Conservation (phyloP, 306 rosid genomes). For the Corylus avellana region DNA sequence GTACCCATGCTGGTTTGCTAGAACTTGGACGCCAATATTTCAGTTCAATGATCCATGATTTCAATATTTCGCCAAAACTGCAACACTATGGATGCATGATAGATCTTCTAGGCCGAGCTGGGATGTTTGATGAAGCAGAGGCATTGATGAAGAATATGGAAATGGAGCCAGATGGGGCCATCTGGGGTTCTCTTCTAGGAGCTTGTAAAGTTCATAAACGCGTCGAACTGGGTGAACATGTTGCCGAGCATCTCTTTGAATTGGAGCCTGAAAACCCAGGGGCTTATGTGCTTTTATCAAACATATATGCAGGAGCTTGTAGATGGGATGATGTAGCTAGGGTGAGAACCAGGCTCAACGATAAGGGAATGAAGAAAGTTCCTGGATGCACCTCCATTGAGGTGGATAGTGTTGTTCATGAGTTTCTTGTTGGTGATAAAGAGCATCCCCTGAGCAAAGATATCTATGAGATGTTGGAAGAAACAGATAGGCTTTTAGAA, state of each 20-base stretch:
- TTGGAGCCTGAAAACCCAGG: constrained; percentile 74
- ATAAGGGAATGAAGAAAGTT: constrained; percentile 79
- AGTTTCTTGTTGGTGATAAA: constrained; percentile 82
- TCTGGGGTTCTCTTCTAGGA: constrained; percentile 87
- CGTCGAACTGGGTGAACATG: constrained; percentile 65
- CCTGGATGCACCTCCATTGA: constrained; percentile 86
- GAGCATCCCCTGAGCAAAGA: constrained; percentile 54
- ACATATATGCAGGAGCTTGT: constrained; percentile 75
- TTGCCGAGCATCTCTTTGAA: constrained; percentile 60
- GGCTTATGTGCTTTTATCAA: constrained; percentile 71
- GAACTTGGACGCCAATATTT: constrained; percentile 64
- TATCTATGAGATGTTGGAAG: constrained; percentile 60
- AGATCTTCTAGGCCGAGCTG: constrained; percentile 70
- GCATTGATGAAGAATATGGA: constrained; percentile 57
- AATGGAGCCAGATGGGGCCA: constrained; percentile 82
- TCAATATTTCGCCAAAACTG: constrained; percentile 54
- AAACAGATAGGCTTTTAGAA: constrained; percentile 63
- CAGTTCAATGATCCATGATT: constrained; percentile 52
- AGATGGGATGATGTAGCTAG: constrained; percentile 87
- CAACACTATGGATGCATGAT: constrained; percentile 86
- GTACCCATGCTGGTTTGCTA: constrained; percentile 68
- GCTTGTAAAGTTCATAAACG: constrained; percentile 66
- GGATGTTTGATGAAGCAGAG: constrained; percentile 75
- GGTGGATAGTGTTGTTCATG: constrained; percentile 75
- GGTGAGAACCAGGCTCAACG: constrained; percentile 70